Percentiles rank a stretch among this genome's conserved stretches.
Evolutionary conservation across 768 basidiomycete genomes (phyloP).

Genomic region (Basidioascus undulatus): DNA sequence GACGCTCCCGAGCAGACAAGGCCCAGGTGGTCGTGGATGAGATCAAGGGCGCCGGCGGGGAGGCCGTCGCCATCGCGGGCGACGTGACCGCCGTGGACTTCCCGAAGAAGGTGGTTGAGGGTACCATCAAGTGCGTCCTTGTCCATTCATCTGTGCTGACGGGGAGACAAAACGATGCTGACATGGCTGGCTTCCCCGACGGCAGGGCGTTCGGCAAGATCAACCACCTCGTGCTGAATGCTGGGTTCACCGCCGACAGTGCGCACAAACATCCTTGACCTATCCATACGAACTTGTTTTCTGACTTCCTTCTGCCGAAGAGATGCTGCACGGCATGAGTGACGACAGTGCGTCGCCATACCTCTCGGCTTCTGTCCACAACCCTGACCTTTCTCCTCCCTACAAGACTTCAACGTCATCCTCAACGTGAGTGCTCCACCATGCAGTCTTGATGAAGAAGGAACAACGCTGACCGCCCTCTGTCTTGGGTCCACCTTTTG

Average conservation of each 20-base stretch:
- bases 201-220: slow-evolving; percentile 53
- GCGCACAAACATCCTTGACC: not conserved
- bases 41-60: slow-evolving; percentile 46
- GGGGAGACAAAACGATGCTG: too few relatives aligned
- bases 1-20: slow-evolving; percentile 19
- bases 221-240: slow-evolving; percentile 69
- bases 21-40: slow-evolving; percentile 42
- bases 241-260: slow-evolving; percentile 16
- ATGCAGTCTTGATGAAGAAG: too few relatives aligned
- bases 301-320: slow-evolving; percentile 23
- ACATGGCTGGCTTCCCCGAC: not conserved
- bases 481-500: too few relatives aligned
- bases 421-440: too few relatives aligned
- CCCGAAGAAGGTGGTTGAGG: slow-evolving; percentile 49
- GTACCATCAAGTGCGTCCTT: slow-evolving; percentile 40
- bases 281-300: not conserved
- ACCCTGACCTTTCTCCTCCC: slow-evolving; percentile 5
- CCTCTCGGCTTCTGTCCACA: too few relatives aligned
- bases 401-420: slow-evolving; percentile 59
- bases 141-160: too few relatives aligned
- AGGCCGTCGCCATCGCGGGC: slow-evolving; percentile 46
- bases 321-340: slow-evolving; percentile 73
- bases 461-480: too few relatives aligned
- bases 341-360: too few relatives aligned
- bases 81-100: slow-evolving; percentile 67